Base-by-base conservation (phyloP, 1,139 yeast genomes). In the Yamadazyma friedrichii region DNA sequence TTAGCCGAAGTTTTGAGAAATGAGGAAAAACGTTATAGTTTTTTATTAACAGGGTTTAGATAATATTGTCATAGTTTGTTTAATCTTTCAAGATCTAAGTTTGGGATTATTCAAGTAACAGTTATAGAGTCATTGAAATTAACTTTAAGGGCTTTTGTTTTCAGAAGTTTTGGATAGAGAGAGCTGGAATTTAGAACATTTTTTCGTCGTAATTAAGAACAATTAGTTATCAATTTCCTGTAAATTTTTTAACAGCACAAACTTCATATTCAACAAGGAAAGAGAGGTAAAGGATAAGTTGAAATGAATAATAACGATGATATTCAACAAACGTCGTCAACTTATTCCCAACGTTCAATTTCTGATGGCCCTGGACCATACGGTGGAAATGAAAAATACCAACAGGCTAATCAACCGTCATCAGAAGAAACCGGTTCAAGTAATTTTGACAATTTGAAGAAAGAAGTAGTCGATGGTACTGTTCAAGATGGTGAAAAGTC, bases 241-340 rank as follows among this genome's bases (percentile, higher is more conserved):
- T 20, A 5, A 20, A 6, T 20, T n/a, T n/a, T n/a, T n/a, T n/a
- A n/a, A n/a, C n/a, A n/a, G n/a, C n/a, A n/a, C 24, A 20, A 20
- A 8, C 8, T 20, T 20, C 8, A 20, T 8, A 20, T 20, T 20
- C 24, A 5, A 20, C 24, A 20, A 20, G 8, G 8, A 20, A 20
- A 8, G 24, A 6, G 24, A 8, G 8, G 24, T 20, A 6, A 20
- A 28, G 31, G 9, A 8, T 15, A 12, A 6, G 33, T 17, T 16
- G n/a, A 31, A 29, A 39, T 39, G 42, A 31, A 11, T 31, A 24
- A 11, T 15, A 31, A 10, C 28, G 39, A 35, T 24, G 39, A 31
- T 34, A 31, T 20, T 31, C 32, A 36, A 25, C 42, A 33, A 33
- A 35, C 45, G 2, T 44, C 47, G 11, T 44, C 47, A n/a, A 34